These are phyloP conservation scores for Tolypocladium nubicola DNA, from an alignment of 2,329 filamentous ascomycete genomes.

Conservation along the genomic window DNA sequence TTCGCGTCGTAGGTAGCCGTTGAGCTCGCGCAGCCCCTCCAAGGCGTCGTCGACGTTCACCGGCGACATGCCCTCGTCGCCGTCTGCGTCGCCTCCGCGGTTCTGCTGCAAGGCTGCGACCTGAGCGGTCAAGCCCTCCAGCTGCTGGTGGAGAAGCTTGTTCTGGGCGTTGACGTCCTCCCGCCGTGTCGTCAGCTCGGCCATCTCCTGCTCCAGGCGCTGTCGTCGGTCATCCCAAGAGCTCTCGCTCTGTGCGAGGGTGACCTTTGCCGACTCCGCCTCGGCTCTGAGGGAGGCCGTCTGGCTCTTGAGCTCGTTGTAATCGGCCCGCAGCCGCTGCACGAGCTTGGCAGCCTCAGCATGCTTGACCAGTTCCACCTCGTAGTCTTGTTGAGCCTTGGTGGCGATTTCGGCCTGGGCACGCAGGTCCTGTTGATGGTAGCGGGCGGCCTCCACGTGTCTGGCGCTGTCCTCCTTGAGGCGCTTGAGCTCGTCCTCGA, in stretches of 20 bases:
- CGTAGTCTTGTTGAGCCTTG: slow-evolving; percentile 90
- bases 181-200: slow-evolving; percentile 65
- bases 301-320: slow-evolving; percentile 73
- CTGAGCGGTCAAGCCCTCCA: slow-evolving; percentile 74
- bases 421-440: slow-evolving; percentile 84
- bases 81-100: slow-evolving; percentile 42
- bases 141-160: slow-evolving; percentile 76
- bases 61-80: slow-evolving; percentile 42
- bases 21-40: slow-evolving; percentile 79
- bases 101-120: slow-evolving; percentile 71
- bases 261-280: slow-evolving; percentile 73
- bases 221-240: slow-evolving; percentile 80
- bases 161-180: slow-evolving; percentile 86
- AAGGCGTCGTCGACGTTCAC: slow-evolving; percentile 47
- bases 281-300: slow-evolving; percentile 66
- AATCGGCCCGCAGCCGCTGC: slow-evolving; percentile 66
- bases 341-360: slow-evolving; percentile 85
- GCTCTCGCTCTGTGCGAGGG: slow-evolving; percentile 68
- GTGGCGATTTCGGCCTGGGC: slow-evolving; percentile 89
- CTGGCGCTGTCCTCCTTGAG: slow-evolving; percentile 78
- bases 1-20: slow-evolving; percentile 82
- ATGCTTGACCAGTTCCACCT: slow-evolving; percentile 88
- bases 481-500: slow-evolving; percentile 69
- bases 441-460: slow-evolving; percentile 67
- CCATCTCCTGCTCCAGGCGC: slow-evolving; percentile 73